Percentiles rank a stretch among this genome's conserved stretches.
Conservation (phyloP, 2,329 filamentous ascomycete species). For the Talaromyces piceae region DNA sequence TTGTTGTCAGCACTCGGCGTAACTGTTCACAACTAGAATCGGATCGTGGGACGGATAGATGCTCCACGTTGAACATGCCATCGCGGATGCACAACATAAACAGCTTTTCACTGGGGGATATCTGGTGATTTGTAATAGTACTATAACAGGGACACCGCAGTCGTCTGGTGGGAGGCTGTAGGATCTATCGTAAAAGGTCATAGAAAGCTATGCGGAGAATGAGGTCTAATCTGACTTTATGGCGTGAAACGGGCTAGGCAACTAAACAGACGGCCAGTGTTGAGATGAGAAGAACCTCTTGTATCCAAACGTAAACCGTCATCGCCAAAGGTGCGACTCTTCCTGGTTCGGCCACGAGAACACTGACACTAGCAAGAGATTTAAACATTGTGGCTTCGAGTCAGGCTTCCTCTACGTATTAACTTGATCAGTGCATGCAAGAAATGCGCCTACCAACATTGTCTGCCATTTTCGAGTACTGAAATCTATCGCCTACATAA, state of each 20-base stretch:
- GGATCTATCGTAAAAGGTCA: constrained; percentile 25
- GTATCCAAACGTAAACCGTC: background rate
- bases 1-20: constrained; percentile 6
- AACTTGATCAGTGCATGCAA: background rate
- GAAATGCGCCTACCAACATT: background rate
- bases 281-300: constrained; percentile 15
- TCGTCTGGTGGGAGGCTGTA: constrained; percentile 26
- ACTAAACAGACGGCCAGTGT: constrained; percentile 20
- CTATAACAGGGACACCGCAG: constrained; percentile 14
- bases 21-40: background rate
- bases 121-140: too few relatives aligned
- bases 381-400: too few relatives aligned
- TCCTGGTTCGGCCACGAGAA: too few relatives aligned
- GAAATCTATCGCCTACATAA: background rate
- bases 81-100: constrained; percentile 2
- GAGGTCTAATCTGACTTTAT: constrained; percentile 20
- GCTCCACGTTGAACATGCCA: constrained; percentile 1
- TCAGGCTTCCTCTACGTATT: too few relatives aligned
- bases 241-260: constrained; percentile 18
- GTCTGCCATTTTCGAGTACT: background rate
- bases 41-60: background rate
- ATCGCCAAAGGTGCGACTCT: too few relatives aligned
- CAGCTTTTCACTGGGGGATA: background rate
- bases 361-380: too few relatives aligned
- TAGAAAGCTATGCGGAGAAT: constrained; percentile 21